Percentiles rank a stretch among this genome's conserved stretches.
phyloP scores from a whole-genome alignment of 345 rosid genomes.

The Eucalyptus cloeziana region DNA sequence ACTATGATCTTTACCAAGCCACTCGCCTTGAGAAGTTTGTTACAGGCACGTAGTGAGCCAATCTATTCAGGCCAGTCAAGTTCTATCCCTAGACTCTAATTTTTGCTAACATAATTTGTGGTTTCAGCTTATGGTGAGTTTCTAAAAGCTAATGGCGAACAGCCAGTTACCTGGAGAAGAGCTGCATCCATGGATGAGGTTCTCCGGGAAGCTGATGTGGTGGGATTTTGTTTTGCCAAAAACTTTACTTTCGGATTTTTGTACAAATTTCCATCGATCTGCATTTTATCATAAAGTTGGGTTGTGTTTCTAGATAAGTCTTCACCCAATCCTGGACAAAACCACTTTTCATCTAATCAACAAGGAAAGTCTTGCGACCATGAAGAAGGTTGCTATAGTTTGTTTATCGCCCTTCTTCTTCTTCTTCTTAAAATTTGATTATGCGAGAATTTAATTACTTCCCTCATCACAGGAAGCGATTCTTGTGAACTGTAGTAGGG shows the following conservation, averaged over 20 bases:
- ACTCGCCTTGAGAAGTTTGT: conserved; percentile 93
- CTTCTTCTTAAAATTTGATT: background rate
- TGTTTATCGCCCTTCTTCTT: background rate
- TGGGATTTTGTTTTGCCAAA: conserved; percentile 4
- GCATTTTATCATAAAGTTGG: background rate
- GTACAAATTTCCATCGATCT: background rate
- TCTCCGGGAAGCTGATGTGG: conserved; percentile 84
- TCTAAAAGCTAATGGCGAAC: conserved; percentile 76
- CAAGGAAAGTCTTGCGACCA: conserved; percentile 78
- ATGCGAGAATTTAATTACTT: background rate
- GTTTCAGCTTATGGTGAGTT: conserved; percentile 67
- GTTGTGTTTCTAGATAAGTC: conserved; percentile 63
- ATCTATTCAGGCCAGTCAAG: background rate
- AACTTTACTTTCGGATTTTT: background rate
- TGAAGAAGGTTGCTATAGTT: conserved; percentile 72
- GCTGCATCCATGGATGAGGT: conserved; percentile 88
- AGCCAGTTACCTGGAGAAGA: conserved; percentile 87
- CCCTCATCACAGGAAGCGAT: conserved; percentile 61
- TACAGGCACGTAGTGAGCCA: conserved; percentile 33
- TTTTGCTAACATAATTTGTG: background rate
- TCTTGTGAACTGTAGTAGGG: conserved; percentile 92
- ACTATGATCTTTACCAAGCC: conserved; percentile 86
- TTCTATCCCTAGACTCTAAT: background rate
- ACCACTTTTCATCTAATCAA: conserved; percentile 93
- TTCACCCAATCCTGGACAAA: conserved; percentile 88